A percentile compares a stretch with the other conserved stretches of the same genome.
These are phyloP conservation scores for Periglandula ipomoeae DNA, from an alignment of 2,329 filamentous ascomycete genomes.

Conservation along the genomic window DNA sequence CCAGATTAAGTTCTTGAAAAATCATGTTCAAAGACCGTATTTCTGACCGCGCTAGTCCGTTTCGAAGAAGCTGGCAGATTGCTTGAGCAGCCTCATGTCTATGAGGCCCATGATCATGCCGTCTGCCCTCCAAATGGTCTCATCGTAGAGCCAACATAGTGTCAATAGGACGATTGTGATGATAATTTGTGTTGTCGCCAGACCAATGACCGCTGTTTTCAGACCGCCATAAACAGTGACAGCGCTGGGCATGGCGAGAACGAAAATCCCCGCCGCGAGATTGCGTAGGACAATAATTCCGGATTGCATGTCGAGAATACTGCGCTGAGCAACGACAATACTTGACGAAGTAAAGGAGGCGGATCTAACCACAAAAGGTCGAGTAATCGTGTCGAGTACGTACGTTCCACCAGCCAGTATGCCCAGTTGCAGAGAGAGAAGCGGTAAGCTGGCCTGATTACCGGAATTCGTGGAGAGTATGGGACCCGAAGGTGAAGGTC, in stretches of 20 bases:
- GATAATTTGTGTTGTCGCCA: constrained; percentile 32
- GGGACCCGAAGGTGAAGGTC: constrained; percentile 11
- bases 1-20: too few species aligned
- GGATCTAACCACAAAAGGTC: constrained; percentile 36
- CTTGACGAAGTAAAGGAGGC: constrained; percentile 40
- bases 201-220: constrained; percentile 27
- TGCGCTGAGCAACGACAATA: constrained; percentile 35
- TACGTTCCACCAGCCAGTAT: constrained; percentile 35
- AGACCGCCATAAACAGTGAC: constrained; percentile 27
- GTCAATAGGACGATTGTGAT: constrained; percentile 24
- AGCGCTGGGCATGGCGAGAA: constrained; percentile 31
- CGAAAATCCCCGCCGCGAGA: constrained; percentile 32
- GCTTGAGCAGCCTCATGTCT: constrained; percentile 33
- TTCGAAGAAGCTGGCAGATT: constrained; percentile 37
- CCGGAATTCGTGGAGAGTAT: constrained; percentile 20
- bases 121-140: constrained; percentile 32
- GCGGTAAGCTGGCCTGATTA: constrained; percentile 25
- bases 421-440: constrained; percentile 36
- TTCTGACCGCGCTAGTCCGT: constrained; percentile 18
- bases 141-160: constrained; percentile 34
- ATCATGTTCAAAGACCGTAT: background rate
- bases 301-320: constrained; percentile 38
- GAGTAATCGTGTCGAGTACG: constrained; percentile 30
- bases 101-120: constrained; percentile 38
- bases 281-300: constrained; percentile 32